Conservation (phyloP, 805 yeast genomes). For the Maudiozyma barnettii region DNA sequence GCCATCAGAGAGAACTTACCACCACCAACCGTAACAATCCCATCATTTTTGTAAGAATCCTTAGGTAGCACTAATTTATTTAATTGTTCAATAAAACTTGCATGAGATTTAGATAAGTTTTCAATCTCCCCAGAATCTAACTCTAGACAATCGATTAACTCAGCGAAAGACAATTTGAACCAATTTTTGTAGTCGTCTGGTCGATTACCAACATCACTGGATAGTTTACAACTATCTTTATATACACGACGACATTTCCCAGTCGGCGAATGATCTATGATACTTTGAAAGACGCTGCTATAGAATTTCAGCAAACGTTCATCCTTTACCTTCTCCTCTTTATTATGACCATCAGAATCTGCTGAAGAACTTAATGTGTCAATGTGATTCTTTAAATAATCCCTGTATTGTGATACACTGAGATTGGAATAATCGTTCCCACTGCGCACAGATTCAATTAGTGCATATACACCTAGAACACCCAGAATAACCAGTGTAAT, state of each 20-base stretch:
- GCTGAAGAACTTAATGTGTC: not conserved
- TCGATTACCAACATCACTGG: constrained; percentile 19
- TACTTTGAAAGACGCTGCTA: constrained; percentile 16
- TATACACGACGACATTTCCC: constrained; percentile 18
- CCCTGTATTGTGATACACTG: constrained; percentile 1
- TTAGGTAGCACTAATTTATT: constrained; percentile 13
- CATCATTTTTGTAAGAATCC: constrained; percentile 37
- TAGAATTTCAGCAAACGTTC: constrained; percentile 11
- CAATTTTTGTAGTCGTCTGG: constrained; percentile 16
- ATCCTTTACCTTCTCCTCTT: not conserved
- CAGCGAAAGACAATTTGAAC: constrained; percentile 13
- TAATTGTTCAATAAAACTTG: constrained; percentile 10
- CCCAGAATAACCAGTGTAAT: not conserved
- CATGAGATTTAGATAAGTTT: constrained; percentile 14
- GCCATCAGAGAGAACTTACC: constrained; percentile 60
- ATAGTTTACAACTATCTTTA: constrained; percentile 11
- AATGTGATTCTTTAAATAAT: not conserved
- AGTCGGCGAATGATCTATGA: constrained; percentile 17
- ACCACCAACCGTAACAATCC: constrained; percentile 67
- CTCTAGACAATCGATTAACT: constrained; percentile 19
- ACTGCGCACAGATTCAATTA: not conserved
- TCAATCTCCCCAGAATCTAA: constrained; percentile 11
- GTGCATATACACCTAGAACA: not conserved
- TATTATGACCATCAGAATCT: not conserved
- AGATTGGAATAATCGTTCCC: not conserved